A percentile compares a stretch with the other conserved stretches of the same genome.
Evolutionary conservation across 225 moss, liverwort and hornwort genomes (phyloP).

Genomic region (Polytrichum formosum): DNA sequence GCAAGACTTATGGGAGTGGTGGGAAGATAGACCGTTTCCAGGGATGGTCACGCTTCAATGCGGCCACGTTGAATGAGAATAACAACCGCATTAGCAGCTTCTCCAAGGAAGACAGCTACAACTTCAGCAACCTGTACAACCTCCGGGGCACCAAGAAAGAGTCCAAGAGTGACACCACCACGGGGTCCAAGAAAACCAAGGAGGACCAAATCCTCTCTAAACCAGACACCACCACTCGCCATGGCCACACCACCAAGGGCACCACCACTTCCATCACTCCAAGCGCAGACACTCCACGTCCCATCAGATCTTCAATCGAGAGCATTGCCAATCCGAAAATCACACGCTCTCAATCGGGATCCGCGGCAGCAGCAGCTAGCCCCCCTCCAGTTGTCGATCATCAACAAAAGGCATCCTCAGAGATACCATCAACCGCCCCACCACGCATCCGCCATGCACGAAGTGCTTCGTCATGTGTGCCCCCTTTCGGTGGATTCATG

Average conservation of each 20-base stretch:
- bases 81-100: constrained; percentile 48
- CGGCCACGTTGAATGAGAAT: constrained; percentile 29
- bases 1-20: constrained; percentile 26
- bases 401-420: constrained; percentile 5
- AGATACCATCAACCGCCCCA: constrained; percentile 21
- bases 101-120: constrained; percentile 45
- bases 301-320: constrained; percentile 14
- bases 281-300: constrained; percentile 5
- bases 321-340: background rate
- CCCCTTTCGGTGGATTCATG: constrained; percentile 26
- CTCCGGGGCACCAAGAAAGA: constrained; percentile 9
- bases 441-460: constrained; percentile 40
- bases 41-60: constrained; percentile 64
- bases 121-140: constrained; percentile 29
- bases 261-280: background rate
- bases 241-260: background rate
- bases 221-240: too few relatives aligned
- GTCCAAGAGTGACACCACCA: too few relatives aligned
- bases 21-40: constrained; percentile 55
- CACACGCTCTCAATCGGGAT: constrained; percentile 1
- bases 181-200: too few relatives aligned
- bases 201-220: too few relatives aligned
- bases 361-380: constrained; percentile 2
- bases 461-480: constrained; percentile 40
- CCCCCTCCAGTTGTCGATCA: constrained; percentile 5